These are phyloP conservation scores for Biscutella laevigata DNA, from an alignment of 441 rosid genomes.

Conservation along the genomic window DNA sequence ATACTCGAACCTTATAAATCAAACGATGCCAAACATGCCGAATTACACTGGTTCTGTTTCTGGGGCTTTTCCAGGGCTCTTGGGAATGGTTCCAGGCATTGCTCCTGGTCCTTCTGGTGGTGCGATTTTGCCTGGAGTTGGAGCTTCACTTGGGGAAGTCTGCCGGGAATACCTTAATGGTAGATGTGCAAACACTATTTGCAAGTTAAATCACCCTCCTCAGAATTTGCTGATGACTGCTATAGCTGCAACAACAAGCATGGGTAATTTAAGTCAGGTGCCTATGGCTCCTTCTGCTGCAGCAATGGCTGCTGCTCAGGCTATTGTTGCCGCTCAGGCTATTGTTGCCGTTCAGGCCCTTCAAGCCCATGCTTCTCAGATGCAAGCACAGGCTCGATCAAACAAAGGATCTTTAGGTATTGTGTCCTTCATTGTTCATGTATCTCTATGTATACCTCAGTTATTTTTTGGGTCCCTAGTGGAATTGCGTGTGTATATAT, in stretches of 20 bases:
- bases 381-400: slow-evolving; percentile 78
- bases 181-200: slow-evolving; percentile 67
- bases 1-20: slow-evolving; percentile 72
- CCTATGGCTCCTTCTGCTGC: slow-evolving; percentile 99
- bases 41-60: slow-evolving; percentile 92
- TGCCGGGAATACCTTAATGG: slow-evolving; percentile 93
- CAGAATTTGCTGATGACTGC: slow-evolving; percentile 90
- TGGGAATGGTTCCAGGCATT: slow-evolving; percentile 94
- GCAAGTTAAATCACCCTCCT: slow-evolving; percentile 89
- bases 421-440: slow-evolving; percentile 3
- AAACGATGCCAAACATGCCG: slow-evolving; percentile 99
- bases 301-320: slow-evolving; percentile 99
- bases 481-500: background rate
- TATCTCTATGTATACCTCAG: background rate
- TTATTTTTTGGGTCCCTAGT: background rate
- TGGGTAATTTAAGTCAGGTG: slow-evolving; percentile 84
- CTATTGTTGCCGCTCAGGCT: too few species aligned
- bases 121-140: slow-evolving; percentile 89
- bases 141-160: slow-evolving; percentile 94
- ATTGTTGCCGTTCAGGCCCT: slow-evolving; percentile 98
- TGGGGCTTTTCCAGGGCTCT: slow-evolving; percentile 81
- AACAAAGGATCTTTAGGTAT: slow-evolving; percentile 68
- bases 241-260: slow-evolving; percentile 76
- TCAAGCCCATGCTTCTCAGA: slow-evolving; percentile 98
- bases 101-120: slow-evolving; percentile 89